Base-by-base conservation (phyloP, 208 protist genomes). In the Wallacemonas sp. region DNA sequence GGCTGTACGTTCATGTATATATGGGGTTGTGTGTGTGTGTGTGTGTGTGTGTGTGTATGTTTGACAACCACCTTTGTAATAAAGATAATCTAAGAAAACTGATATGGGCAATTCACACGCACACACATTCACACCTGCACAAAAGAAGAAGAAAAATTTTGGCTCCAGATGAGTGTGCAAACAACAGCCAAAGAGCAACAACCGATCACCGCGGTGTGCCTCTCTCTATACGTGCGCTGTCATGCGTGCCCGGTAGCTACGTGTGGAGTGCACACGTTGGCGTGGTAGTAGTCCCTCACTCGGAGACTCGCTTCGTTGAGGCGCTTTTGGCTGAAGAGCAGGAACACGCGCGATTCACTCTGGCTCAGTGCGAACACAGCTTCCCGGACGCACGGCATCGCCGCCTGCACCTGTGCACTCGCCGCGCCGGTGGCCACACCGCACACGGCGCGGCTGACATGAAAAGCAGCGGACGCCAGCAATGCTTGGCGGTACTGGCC, bases 391-490 rank as follows among this genome's bases (percentile, higher is more conserved):
- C 75, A n/a, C 0, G 81, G 78, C 21, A 89, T 54, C 19, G 87
- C 32, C 13, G 55, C 36, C 10, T 59, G 54, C 65, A 91, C 80
- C 45, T 62, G 55, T 29, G 63, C 72, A 29, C 74, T 73, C 2
- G 84, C 76, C 24, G 63, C 34, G 8, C 73, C 76, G 1, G 82
- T 83, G 3, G 79, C 64, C 15, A 89, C 62, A 19, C 46, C 29
- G 38, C 68, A 81, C 44, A 62, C 58, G 0, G 71, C 22, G 21
- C 89, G 83, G 59, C 80, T 89, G 55, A 89, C 59, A 73, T 84
- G 78, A 33, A 92, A 54, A 5, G 81, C 85, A 0, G 85, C 78
- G 3, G 89, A 78, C 1, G 85, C 89, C 15, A 92, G 55, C n/a
- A 68, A 63, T 0, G 81, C 72, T 41, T 85, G 70, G 26, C 24